These are phyloP conservation scores for Phytomonas francai DNA, from an alignment of 208 protist genomes.

Conservation along the genomic window DNA sequence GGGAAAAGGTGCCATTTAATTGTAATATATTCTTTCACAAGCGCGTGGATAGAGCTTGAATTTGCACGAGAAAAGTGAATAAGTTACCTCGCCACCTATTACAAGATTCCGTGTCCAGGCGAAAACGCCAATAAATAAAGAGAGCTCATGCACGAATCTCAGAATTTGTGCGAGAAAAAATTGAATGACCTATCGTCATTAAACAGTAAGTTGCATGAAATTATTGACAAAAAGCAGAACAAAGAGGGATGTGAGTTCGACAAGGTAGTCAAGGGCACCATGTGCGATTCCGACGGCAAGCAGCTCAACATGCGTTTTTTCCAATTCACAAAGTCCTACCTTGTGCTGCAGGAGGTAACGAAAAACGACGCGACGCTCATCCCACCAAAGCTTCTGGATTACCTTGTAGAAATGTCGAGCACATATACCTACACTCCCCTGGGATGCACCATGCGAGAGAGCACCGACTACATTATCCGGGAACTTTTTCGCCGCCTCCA, in stretches of 20 bases:
- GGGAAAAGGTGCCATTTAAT: too few species aligned
- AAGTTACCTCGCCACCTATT: too few species aligned
- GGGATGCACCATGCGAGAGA: slow-evolving; percentile 31
- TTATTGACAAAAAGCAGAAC: not conserved
- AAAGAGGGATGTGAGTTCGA: not conserved
- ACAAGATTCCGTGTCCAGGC: too few species aligned
- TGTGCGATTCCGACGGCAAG: slow-evolving; percentile 10
- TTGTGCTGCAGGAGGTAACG: slow-evolving; percentile 27
- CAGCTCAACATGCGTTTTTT: slow-evolving; percentile 15
- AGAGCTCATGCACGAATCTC: too few species aligned
- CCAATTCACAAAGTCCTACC: slow-evolving; percentile 35
- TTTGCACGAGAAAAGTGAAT: too few species aligned
- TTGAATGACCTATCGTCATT: too few species aligned
- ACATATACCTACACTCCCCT: slow-evolving; percentile 1
- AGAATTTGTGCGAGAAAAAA: too few species aligned
- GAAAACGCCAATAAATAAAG: too few species aligned
- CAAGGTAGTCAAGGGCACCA: slow-evolving; percentile 5
- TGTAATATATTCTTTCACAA: too few species aligned
- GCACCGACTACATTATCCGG: slow-evolving; percentile 25
- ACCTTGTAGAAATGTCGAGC: slow-evolving; percentile 17
- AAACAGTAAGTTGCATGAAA: too few species aligned
- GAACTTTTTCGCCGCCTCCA: slow-evolving; percentile 27
- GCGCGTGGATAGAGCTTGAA: too few species aligned
- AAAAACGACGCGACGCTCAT: slow-evolving; percentile 23
- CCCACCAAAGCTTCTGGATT: slow-evolving; percentile 18